Evolutionary conservation across 345 rosid species (phyloP).

Genomic region (Aethionema arabicum): DNA sequence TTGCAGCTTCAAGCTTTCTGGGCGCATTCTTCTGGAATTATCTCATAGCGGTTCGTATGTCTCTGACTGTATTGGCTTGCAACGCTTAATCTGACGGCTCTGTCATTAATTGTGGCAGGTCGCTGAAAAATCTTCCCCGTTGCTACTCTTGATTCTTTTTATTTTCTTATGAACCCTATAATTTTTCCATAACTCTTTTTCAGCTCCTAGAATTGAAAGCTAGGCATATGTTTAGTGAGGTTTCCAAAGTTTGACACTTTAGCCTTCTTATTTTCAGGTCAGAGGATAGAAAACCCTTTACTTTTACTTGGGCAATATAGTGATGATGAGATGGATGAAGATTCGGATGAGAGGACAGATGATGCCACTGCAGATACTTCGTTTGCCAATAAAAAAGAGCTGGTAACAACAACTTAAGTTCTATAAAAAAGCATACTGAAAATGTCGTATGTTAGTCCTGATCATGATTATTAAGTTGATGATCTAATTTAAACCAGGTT

Average conservation of each 20-base stretch:
- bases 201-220: slow-evolving; percentile 3
- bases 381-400: slow-evolving; percentile 37
- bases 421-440: neutral
- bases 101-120: slow-evolving; percentile 67
- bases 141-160: slow-evolving; percentile 24
- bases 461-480: neutral
- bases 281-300: slow-evolving; percentile 70
- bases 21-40: slow-evolving; percentile 67
- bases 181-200: neutral
- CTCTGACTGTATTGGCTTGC: slow-evolving; percentile 74
- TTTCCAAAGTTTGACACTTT: slow-evolving; percentile 41
- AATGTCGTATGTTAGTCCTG: slow-evolving; percentile 20
- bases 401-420: slow-evolving; percentile 47
- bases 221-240: slow-evolving; percentile 20
- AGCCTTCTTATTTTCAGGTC: slow-evolving; percentile 61
- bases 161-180: slow-evolving; percentile 18
- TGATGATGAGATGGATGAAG: slow-evolving; percentile 79
- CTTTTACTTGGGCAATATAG: slow-evolving; percentile 90
- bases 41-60: slow-evolving; percentile 89
- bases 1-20: slow-evolving; percentile 55
- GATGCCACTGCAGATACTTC: slow-evolving; percentile 40
- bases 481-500: slow-evolving; percentile 40
- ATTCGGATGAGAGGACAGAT: slow-evolving; percentile 34
- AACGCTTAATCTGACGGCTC: slow-evolving; percentile 56
- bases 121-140: slow-evolving; percentile 41